phyloP scores from a whole-genome alignment of 2,329 filamentous ascomycete genomes.

The Tolypocladium guangdongense region DNA sequence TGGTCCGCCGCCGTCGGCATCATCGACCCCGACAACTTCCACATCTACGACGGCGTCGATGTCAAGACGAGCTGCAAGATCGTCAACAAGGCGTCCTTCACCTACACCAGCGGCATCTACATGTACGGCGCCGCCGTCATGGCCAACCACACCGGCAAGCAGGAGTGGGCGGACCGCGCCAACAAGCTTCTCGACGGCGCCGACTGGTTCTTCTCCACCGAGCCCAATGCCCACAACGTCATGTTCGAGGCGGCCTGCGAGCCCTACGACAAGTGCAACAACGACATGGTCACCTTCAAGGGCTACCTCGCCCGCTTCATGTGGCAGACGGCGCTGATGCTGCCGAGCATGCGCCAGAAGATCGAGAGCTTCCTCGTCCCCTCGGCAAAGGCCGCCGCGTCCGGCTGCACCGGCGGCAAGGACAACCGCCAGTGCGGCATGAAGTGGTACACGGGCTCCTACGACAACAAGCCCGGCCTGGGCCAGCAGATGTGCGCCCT shows the following conservation, averaged over 20 bases:
- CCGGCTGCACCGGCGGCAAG: slow-evolving; percentile 44
- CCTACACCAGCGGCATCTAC: slow-evolving; percentile 55
- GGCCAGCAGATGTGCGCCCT: slow-evolving; percentile 57
- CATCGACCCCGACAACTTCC: slow-evolving; percentile 37
- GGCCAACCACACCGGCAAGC: slow-evolving; percentile 46
- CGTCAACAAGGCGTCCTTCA: slow-evolving; percentile 47
- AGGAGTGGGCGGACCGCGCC: slow-evolving; percentile 43
- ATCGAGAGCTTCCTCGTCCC: slow-evolving; percentile 37
- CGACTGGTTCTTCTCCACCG: slow-evolving; percentile 42
- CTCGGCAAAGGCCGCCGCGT: slow-evolving; percentile 44
- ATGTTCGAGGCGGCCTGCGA: slow-evolving; percentile 62
- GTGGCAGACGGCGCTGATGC: slow-evolving; percentile 44
- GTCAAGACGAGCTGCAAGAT: slow-evolving; percentile 40
- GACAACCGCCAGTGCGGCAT: slow-evolving; percentile 46
- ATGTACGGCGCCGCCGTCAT: slow-evolving; percentile 54
- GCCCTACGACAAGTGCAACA: slow-evolving; percentile 41
- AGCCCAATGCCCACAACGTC: slow-evolving; percentile 41
- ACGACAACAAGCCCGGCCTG: slow-evolving; percentile 42
- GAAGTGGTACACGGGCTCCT: slow-evolving; percentile 49
- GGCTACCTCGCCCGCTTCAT: slow-evolving; percentile 55
- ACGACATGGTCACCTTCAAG: slow-evolving; percentile 59
- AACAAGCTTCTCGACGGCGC: slow-evolving; percentile 40
- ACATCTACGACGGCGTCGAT: slow-evolving; percentile 53
- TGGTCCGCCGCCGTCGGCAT: slow-evolving; percentile 50
- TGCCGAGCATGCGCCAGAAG: slow-evolving; percentile 38